Evolutionary conservation across 139 green algal genomes (phyloP), one percentile per base, ranked within the genome.

Genomic region (Micromonas commoda): DNA sequence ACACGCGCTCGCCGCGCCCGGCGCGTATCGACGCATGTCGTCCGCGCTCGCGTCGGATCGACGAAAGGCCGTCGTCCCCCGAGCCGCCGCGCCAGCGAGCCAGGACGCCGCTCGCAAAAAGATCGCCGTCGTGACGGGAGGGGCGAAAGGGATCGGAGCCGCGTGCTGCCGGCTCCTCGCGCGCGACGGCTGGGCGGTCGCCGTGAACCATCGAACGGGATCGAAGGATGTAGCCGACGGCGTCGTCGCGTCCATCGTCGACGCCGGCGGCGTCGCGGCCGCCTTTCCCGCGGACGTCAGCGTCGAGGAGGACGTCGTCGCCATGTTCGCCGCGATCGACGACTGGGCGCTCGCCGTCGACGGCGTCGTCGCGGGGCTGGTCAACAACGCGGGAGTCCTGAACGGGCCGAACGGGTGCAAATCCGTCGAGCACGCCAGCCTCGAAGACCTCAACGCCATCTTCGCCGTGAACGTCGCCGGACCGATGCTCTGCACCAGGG

Each of bases 381-480:
- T 70, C 13, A 70, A 70, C 29, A 70, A 70, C 63, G 63, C 63
- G 6, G 63, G 28, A 9, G 20, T 70, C 63, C 9, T 70, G 45
- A 9, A 16, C 45, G 45, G 45, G 16, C 45, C 45, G 9, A 16
- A 57, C 45, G 45, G 45, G 16, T 23, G 45, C 45, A 16, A 9
- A 16, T 57, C 45, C 29, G 63, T 33, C 29, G 29, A 9, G 28
- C 6, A 70, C 29, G 13, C 16, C 6, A 70, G 16, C 63, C 6
- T 70, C 63, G 63, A 9, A 9, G 63, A 70, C 28, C 6, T 70
- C 29, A 19, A 33, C 9, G 63, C 28, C 13, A 70, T 70, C 63
- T 9, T 70, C 29, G 29, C 28, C 6, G 20, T 19, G 63, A 70
- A 70, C 29, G 63, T 70, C 63, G 16, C 20, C 28, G 63, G 63